Evolutionary conservation across 148 eudicot genomes (phyloP).

Genomic region (Silene conica): DNA sequence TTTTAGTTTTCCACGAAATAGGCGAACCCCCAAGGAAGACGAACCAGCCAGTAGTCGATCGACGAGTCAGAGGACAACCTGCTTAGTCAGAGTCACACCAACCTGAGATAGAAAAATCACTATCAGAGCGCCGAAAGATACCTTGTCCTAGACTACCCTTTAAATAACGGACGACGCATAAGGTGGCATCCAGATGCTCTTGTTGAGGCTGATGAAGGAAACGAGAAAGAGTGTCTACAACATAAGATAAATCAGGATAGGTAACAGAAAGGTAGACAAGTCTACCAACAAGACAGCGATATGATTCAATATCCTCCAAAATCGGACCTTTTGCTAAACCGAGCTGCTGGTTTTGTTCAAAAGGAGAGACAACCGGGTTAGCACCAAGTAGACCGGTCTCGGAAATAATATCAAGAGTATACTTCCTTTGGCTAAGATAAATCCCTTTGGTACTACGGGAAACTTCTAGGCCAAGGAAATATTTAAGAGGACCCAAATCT

Average conservation of each 20-base stretch:
- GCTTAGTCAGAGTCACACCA: too few species aligned
- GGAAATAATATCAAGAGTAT: too few species aligned
- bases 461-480: background rate
- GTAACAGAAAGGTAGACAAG: too few species aligned
- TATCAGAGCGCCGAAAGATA: background rate
- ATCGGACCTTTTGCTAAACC: background rate
- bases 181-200: background rate
- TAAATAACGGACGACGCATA: too few species aligned
- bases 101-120: background rate
- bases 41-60: too few species aligned
- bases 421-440: background rate
- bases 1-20: conserved; percentile 6
- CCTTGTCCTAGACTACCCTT: background rate
- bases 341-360: background rate
- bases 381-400: background rate
- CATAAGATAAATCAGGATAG: background rate
- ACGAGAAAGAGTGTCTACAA: background rate
- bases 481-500: too few species aligned
- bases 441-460: background rate
- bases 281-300: background rate
- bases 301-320: background rate
- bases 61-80: background rate
- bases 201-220: background rate
- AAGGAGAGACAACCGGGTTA: background rate
- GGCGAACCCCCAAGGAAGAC: background rate